Evolutionary conservation across 345 rosid genomes (phyloP).

Genomic region (Populus nigra): DNA sequence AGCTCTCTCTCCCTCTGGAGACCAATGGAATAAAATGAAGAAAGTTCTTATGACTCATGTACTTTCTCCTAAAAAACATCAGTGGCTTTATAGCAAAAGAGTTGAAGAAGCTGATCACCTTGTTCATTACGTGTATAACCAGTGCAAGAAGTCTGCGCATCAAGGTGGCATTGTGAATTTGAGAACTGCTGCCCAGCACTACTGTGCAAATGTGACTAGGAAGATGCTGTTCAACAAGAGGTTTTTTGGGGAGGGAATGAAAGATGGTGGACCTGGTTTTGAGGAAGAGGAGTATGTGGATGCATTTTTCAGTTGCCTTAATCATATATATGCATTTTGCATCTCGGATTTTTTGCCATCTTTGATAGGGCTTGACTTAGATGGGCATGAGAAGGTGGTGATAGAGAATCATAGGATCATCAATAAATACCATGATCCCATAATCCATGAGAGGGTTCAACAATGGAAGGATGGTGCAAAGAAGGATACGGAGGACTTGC

Average conservation of each 20-base stretch:
- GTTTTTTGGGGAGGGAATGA: conserved; percentile 18
- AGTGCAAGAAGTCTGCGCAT: neutral
- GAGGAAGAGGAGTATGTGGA: conserved; percentile 36
- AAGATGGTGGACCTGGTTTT: conserved; percentile 26
- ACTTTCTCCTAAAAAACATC: conserved; percentile 18
- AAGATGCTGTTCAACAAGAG: conserved; percentile 26
- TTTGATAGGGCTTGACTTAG: conserved; percentile 35
- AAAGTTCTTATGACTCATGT: conserved; percentile 29
- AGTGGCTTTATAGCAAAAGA: conserved; percentile 17
- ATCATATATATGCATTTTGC: conserved; percentile 37
- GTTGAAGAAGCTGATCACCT: conserved; percentile 49
- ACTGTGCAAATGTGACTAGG: conserved; percentile 23
- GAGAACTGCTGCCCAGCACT: conserved; percentile 15
- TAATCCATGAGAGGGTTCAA: conserved; percentile 31
- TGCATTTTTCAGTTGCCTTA: conserved; percentile 41
- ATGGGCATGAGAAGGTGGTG: conserved; percentile 38
- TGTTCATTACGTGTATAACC: conserved; percentile 29
- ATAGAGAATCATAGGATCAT: conserved; percentile 4
- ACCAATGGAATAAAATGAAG: conserved; percentile 54
- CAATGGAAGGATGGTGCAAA: conserved; percentile 31
- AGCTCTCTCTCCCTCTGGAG: conserved; percentile 32
- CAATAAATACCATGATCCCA: conserved; percentile 35
- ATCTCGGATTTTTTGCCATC: conserved; percentile 51
- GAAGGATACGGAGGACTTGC: conserved; percentile 37
- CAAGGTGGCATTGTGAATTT: conserved; percentile 5